A percentile compares a stretch with the other conserved stretches of the same genome.
Conservation (phyloP, 495 filamentous ascomycete species). For the Lasiosphaeriaceae sp. region DNA sequence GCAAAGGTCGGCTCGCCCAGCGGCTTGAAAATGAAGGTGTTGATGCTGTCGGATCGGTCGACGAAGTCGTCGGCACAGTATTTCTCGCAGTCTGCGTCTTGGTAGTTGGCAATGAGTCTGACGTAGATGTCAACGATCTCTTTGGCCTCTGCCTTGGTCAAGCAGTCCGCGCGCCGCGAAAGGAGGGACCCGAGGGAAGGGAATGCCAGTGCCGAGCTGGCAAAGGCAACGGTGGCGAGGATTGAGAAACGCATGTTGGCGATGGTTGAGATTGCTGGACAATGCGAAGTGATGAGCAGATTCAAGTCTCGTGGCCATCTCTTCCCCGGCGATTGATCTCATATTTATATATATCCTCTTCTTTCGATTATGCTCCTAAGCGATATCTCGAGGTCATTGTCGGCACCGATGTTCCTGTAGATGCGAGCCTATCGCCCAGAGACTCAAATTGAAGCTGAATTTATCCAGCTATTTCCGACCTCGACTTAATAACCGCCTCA, state of each 20-base stretch:
- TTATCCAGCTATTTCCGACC: conserved; percentile 25
- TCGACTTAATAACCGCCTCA: conserved; percentile 18
- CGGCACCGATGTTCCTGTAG: conserved; percentile 2
- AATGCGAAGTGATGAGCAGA: neutral
- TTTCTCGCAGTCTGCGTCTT: conserved; percentile 29
- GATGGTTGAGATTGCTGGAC: neutral
- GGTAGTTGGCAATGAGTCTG: conserved; percentile 33
- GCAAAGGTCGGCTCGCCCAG: conserved; percentile 31
- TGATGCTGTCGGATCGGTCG: conserved; percentile 36
- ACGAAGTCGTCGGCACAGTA: conserved; percentile 33
- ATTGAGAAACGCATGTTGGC: conserved; percentile 26
- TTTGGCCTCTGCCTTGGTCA: conserved; percentile 25
- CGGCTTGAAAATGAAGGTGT: conserved; percentile 34
- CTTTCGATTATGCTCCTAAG: neutral
- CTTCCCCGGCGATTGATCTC: neutral
- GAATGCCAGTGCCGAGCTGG: conserved; percentile 24
- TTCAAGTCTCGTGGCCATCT: neutral
- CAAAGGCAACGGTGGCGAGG: conserved; percentile 22
- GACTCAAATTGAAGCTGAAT: conserved; percentile 19
- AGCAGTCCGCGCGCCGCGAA: conserved; percentile 20
- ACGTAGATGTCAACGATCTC: conserved; percentile 29
- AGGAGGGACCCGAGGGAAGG: conserved; percentile 16
- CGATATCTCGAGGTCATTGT: neutral
- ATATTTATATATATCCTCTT: conserved; percentile 13
- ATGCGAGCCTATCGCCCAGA: neutral